Base-by-base conservation (phyloP, 2,329 filamentous ascomycete genomes). In the Epichloe amarillans region DNA sequence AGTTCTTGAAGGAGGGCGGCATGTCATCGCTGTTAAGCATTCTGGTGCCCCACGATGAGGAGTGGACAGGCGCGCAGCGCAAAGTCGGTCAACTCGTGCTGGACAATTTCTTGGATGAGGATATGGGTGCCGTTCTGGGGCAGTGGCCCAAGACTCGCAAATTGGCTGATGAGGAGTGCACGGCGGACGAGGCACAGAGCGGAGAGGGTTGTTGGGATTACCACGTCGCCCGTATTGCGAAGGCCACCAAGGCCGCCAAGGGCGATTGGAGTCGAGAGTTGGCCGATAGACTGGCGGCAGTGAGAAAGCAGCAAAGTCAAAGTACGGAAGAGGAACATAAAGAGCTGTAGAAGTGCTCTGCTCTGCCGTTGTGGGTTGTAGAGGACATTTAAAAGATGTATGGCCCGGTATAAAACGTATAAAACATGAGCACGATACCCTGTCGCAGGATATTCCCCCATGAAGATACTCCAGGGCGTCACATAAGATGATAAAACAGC, bases 31-130 rank as follows among this genome's bases (percentile, higher is more conserved):
- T 83, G 6, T 68, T 82, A 14, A 69, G 73, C 42, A 70, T 81
- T 6, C 70, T 84, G 37, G 58, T 70, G 3, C 69, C 66, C 8
- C 64, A 71, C 23, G 71, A 66, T n/a, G 63, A 67, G 4, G 68
- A 70, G 26, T 78, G 79, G 69, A 71, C 71, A 14, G 60, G 66
- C 1, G 72, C 76, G 5, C 72, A 76, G 60, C 72, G 71, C 52
- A 79, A 75, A 58, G 73, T 76, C 23, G 78, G 75, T 2, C 71
- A 79, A 53, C 69, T 84, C 51, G 71, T 83, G 30, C 70, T 77
- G 36, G 82, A 86, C 59, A 81, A 73, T 53, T 86, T 85, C 60
- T 66, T 86, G n/a, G 82, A 86, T 58, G 73, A 75, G 54, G 72
- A 76, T 51, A 80, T 83, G 72, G 80, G 80, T 40, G 80, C 80